Evolutionary conservation across 2,329 filamentous ascomycete genomes (phyloP).

Genomic region (Fusarium coicis): DNA sequence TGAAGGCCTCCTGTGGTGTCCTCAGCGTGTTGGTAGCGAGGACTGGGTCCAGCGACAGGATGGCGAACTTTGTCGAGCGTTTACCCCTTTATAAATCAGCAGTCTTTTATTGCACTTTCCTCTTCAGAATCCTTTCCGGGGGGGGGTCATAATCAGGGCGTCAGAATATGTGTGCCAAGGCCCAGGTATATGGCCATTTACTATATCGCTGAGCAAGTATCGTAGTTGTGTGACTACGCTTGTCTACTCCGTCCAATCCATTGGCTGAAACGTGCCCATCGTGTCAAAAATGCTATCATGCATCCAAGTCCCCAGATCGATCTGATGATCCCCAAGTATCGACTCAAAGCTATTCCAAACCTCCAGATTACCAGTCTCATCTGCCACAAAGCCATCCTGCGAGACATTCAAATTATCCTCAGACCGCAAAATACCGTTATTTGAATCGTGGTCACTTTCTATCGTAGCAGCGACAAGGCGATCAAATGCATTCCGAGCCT

Average conservation of each 20-base stretch:
- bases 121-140: no score
- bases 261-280: neutral
- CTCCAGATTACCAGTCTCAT: neutral
- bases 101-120: no score
- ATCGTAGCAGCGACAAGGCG: conserved; percentile 1
- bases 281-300: neutral
- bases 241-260: neutral
- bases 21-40: conserved; percentile 2
- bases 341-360: neutral
- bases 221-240: accelerated
- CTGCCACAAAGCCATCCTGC: neutral
- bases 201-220: no score
- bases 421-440: accelerated
- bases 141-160: no score
- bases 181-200: no score
- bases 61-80: neutral
- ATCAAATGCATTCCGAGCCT: neutral
- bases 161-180: no score
- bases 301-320: conserved; percentile 1
- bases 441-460: neutral
- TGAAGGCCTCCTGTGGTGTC: neutral
- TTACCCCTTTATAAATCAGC: neutral
- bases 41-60: neutral
- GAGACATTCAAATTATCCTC: neutral
- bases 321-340: neutral